A percentile compares a stretch with the other conserved stretches of the same genome.
Conservation (phyloP, 176 grass and related monocot species). For the Triticum urartu region DNA sequence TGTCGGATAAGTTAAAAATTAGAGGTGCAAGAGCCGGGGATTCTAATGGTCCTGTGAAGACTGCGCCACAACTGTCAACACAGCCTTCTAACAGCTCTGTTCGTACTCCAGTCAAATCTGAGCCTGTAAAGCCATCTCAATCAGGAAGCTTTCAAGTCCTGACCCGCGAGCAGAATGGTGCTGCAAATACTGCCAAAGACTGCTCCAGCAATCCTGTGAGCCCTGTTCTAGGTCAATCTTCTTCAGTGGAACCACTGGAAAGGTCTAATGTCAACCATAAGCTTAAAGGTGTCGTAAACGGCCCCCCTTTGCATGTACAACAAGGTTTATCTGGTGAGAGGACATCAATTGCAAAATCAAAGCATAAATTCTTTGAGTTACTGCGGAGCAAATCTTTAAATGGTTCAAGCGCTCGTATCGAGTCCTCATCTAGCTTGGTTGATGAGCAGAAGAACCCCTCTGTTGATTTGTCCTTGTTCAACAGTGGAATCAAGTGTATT, state of each 20-base stretch:
- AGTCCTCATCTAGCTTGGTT: constrained; percentile 37
- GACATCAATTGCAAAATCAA: constrained; percentile 60
- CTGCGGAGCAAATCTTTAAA: constrained; percentile 58
- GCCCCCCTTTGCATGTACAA: constrained; percentile 21
- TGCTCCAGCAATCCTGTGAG: constrained; percentile 33
- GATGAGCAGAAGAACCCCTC: constrained; percentile 39
- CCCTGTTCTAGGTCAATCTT: constrained; percentile 51
- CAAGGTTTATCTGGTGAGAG: constrained; percentile 55
- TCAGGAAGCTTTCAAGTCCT: constrained; percentile 67
- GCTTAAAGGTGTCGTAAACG: constrained; percentile 37
- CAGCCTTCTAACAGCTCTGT: constrained; percentile 40
- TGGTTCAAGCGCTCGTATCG: constrained; percentile 40
- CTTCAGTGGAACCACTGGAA: constrained; percentile 40
- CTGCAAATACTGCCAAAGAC: constrained; percentile 48
- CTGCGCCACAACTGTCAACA: constrained; percentile 32
- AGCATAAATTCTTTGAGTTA: constrained; percentile 60
- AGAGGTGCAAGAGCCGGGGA: constrained; percentile 58
- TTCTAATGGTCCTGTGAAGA: constrained; percentile 41
- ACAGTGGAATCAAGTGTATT: constrained; percentile 35
- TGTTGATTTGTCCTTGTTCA: constrained; percentile 32
- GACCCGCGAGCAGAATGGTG: constrained; percentile 56
- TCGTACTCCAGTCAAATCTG: constrained; percentile 46
- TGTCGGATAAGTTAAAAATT: constrained; percentile 55
- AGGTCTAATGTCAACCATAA: constrained; percentile 45
- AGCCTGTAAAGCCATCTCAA: constrained; percentile 51